Evolutionary conservation across 306 rosid species (phyloP).

Genomic region (Spatholobus suberectus): DNA sequence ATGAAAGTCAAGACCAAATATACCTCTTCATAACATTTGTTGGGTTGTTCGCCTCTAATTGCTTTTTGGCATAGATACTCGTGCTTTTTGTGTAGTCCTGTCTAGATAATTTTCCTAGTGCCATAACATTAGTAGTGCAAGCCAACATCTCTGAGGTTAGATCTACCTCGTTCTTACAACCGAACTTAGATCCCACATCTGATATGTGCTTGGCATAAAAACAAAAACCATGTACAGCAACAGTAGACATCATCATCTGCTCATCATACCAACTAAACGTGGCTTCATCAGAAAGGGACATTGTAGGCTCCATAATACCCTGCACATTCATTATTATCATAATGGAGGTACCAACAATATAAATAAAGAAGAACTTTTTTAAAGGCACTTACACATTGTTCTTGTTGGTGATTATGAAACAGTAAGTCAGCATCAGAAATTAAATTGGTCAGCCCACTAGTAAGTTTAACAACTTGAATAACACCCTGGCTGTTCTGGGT

Average conservation of each 20-base stretch:
- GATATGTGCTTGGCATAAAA: slow-evolving; percentile 60
- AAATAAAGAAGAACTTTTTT: not conserved
- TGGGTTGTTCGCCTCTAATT: slow-evolving; percentile 43
- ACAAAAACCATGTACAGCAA: slow-evolving; percentile 83
- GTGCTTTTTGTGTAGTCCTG: slow-evolving; percentile 40
- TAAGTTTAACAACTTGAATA: slow-evolving; percentile 58
- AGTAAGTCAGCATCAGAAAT: slow-evolving; percentile 75
- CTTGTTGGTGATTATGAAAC: slow-evolving; percentile 55
- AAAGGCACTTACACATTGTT: slow-evolving; percentile 59
- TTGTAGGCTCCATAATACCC: slow-evolving; percentile 69
- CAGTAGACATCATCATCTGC: slow-evolving; percentile 71
- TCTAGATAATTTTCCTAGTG: slow-evolving; percentile 65
- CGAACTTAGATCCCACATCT: slow-evolving; percentile 58
- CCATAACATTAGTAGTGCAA: slow-evolving; percentile 56
- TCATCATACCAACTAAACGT: slow-evolving; percentile 59
- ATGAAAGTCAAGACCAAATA: slow-evolving; percentile 30
- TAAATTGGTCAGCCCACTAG: slow-evolving; percentile 69
- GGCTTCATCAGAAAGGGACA: slow-evolving; percentile 57
- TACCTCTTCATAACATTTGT: slow-evolving; percentile 57
- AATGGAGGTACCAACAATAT: slow-evolving; percentile 16
- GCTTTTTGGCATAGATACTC: slow-evolving; percentile 34
- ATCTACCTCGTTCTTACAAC: slow-evolving; percentile 54
- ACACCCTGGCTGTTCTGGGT: slow-evolving; percentile 57
- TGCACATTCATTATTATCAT: slow-evolving; percentile 50
- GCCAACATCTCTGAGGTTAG: slow-evolving; percentile 69